Percentiles rank a stretch among this genome's conserved stretches.
Evolutionary conservation across 805 yeast species (phyloP).

Genomic region (Metschnikowia reukaufii): DNA sequence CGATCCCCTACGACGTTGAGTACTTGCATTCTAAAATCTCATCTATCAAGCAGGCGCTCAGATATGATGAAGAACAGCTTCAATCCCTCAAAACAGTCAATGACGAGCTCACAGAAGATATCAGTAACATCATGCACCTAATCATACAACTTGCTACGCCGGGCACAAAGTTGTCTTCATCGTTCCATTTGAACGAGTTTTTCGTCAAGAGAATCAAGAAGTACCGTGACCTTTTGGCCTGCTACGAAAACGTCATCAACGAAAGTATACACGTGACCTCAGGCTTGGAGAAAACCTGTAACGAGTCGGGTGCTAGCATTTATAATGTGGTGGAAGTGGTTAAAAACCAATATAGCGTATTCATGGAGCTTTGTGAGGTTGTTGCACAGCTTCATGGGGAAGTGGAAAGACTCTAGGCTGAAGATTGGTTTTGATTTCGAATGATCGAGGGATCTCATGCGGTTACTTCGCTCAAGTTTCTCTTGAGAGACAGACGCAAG

Average conservation of each 20-base stretch:
- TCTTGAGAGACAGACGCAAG: too few species aligned
- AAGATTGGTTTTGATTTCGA: background rate
- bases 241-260: constrained; percentile 61
- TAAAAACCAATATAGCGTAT: constrained; percentile 64
- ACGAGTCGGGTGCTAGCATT: constrained; percentile 42
- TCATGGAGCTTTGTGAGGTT: constrained; percentile 73
- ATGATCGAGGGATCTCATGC: too few species aligned
- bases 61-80: constrained; percentile 44
- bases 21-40: constrained; percentile 61
- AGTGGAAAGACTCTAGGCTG: constrained; percentile 16
- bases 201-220: constrained; percentile 52
- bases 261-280: constrained; percentile 56
- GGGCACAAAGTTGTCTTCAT: constrained; percentile 56
- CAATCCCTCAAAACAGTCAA: constrained; percentile 34
- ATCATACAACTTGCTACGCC: constrained; percentile 52
- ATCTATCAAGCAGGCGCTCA: constrained; percentile 64
- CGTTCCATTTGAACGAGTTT: constrained; percentile 54
- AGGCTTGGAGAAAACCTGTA: constrained; percentile 41
- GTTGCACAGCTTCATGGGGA: constrained; percentile 65
- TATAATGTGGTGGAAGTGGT: constrained; percentile 57
- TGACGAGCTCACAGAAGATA: constrained; percentile 46
- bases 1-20: constrained; percentile 72
- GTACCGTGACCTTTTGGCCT: constrained; percentile 48
- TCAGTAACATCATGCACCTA: constrained; percentile 53
- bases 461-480: too few species aligned